Percentiles rank a stretch among this genome's conserved stretches.
Evolutionary conservation across 2,329 filamentous ascomycete genomes (phyloP).

Genomic region (Colletotrichum plurivorum): DNA sequence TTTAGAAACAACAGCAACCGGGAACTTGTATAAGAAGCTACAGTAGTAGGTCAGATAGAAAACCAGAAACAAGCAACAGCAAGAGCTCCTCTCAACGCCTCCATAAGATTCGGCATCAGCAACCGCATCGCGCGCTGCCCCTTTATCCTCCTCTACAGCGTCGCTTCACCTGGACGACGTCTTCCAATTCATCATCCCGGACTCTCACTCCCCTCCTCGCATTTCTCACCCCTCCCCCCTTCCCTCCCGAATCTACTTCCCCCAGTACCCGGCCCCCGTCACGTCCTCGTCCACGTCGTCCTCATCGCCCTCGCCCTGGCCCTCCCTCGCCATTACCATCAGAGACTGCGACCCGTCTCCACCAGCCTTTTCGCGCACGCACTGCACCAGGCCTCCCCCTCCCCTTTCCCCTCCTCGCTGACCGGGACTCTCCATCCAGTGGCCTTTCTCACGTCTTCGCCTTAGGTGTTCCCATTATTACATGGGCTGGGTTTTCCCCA

Average conservation of each 20-base stretch:
- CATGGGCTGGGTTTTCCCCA: conserved; percentile 27
- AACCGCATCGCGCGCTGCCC: neutral
- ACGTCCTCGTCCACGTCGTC: neutral
- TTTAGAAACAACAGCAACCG: too few relatives aligned
- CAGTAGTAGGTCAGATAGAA: too few relatives aligned
- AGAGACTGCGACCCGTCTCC: too few relatives aligned
- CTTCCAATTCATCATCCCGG: neutral
- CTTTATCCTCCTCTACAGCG: neutral
- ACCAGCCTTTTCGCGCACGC: neutral
- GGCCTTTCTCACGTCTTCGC: too few relatives aligned
- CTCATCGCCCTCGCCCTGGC: neutral
- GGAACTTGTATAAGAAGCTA: too few relatives aligned
- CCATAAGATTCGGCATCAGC: neutral
- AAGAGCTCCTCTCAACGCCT: neutral
- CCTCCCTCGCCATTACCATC: neutral
- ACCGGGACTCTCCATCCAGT: conserved; percentile 39
- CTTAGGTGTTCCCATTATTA: conserved; percentile 37
- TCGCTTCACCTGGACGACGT: neutral
- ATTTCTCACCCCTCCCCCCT: conserved; percentile 13
- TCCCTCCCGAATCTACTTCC: neutral
- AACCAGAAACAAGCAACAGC: neutral
- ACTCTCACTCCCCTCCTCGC: conserved; percentile 1
- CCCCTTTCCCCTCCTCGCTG: conserved; percentile 4
- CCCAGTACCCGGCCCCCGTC: neutral
- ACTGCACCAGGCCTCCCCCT: neutral